Percentiles rank a stretch among this genome's conserved stretches.
Evolutionary conservation across 2,329 filamentous ascomycete genomes (phyloP).

Genomic region (Colletotrichum sp.): DNA sequence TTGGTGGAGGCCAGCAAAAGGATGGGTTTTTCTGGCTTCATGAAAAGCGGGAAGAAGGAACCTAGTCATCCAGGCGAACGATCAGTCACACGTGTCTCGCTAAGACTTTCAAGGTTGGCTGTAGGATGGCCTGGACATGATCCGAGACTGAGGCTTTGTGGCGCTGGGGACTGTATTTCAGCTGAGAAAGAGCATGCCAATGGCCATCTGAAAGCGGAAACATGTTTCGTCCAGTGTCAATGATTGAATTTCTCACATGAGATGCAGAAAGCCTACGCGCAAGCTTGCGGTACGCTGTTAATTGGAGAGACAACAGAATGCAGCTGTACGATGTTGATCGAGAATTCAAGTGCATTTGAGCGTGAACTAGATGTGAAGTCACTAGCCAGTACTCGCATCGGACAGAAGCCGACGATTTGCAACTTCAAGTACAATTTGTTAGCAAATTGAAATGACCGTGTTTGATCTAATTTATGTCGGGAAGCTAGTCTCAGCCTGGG

Average conservation of each 20-base stretch:
- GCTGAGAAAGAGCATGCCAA: neutral
- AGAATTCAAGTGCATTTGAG: neutral
- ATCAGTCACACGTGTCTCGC: neutral
- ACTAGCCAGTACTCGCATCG: fast-evolving
- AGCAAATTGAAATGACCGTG: neutral
- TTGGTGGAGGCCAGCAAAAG: neutral
- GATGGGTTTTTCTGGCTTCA: neutral
- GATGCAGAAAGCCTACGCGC: neutral
- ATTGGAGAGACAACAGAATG: fast-evolving
- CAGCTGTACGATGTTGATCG: fast-evolving
- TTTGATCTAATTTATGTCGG: neutral
- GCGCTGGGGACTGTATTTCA: fast-evolving
- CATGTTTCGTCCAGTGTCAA: neutral
- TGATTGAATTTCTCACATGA: fast-evolving
- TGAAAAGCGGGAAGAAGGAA: neutral
- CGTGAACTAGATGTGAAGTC: fast-evolving
- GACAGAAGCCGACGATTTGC: fast-evolving
- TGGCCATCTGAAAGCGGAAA: no score
- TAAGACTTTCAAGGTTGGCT: neutral
- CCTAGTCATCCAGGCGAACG: neutral
- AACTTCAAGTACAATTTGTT: neutral
- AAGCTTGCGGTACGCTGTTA: neutral
- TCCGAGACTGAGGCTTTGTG: neutral
- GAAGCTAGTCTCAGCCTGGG: neutral
- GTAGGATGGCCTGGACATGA: neutral